These are phyloP conservation scores for Teratosphaeria viscida DNA, from an alignment of 2,329 filamentous ascomycete species.

Conservation along the genomic window DNA sequence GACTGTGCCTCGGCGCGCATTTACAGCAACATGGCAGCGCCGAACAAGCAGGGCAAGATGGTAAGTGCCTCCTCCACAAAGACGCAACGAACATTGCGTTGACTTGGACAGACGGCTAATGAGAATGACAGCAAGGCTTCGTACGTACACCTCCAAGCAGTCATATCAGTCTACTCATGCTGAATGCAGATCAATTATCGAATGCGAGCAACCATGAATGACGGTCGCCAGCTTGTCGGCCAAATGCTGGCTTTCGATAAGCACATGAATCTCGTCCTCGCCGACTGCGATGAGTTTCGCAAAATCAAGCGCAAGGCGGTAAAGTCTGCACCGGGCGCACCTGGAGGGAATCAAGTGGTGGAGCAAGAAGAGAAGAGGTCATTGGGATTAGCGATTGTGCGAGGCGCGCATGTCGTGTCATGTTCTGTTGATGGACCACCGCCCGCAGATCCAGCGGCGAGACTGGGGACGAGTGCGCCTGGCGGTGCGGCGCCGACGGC, in stretches of 20 bases:
- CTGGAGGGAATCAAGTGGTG: constrained; percentile 49
- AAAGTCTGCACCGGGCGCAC: constrained; percentile 37
- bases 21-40: constrained; percentile 32
- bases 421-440: constrained; percentile 92
- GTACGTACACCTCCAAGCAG: constrained; percentile 35
- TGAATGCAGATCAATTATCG: constrained; percentile 84
- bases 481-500: constrained; percentile 55
- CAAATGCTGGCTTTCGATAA: constrained; percentile 99
- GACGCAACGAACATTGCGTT: constrained; percentile 24
- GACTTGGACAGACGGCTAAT: constrained; percentile 34
- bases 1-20: constrained; percentile 30
- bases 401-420: constrained; percentile 88
- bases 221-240: constrained; percentile 91
- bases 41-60: constrained; percentile 93
- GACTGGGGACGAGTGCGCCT: constrained; percentile 67
- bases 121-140: constrained; percentile 48
- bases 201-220: constrained; percentile 92
- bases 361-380: constrained; percentile 96
- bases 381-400: constrained; percentile 87
- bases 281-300: constrained; percentile 96
- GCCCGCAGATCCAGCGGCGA: constrained; percentile 81
- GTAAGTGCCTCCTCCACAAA: constrained; percentile 48
- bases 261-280: constrained; percentile 99
- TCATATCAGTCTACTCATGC: constrained; percentile 5
- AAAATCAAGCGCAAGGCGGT: constrained; percentile 80